phyloP scores from a whole-genome alignment of 2,329 filamentous ascomycete genomes.

The Rutstroemia sp. region DNA sequence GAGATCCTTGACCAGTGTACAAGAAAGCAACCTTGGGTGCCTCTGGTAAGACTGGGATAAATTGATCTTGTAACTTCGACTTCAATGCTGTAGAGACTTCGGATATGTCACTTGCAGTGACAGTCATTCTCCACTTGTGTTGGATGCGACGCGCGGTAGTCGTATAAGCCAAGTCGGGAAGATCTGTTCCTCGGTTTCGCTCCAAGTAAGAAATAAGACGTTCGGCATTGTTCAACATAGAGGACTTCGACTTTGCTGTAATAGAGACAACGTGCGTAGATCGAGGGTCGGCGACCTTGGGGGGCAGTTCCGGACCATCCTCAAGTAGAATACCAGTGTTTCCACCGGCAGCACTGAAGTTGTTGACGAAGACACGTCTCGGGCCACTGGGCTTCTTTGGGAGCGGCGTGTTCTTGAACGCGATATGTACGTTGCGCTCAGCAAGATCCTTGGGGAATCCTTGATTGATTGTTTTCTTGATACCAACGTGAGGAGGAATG shows the following conservation, averaged over 20 bases:
- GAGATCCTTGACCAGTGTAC: constrained; percentile 11
- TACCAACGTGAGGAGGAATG: constrained; percentile 28
- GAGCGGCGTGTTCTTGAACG: constrained; percentile 15
- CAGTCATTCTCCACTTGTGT: constrained; percentile 48
- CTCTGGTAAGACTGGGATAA: constrained; percentile 6
- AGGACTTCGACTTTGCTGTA: constrained; percentile 37
- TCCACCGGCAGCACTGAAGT: constrained; percentile 37
- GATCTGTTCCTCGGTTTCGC: constrained; percentile 16
- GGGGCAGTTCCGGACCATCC: constrained; percentile 29
- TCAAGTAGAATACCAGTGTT: constrained; percentile 28
- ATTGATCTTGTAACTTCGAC: constrained; percentile 8
- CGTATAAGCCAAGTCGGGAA: constrained; percentile 28
- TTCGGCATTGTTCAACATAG: constrained; percentile 22
- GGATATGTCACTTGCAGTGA: constrained; percentile 30
- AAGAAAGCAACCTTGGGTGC: constrained; percentile 27
- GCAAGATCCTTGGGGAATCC: constrained; percentile 29
- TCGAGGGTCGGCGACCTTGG: constrained; percentile 34
- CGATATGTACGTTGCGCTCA: constrained; percentile 28
- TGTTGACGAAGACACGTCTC: constrained; percentile 32
- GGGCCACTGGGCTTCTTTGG: neutral
- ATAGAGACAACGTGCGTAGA: constrained; percentile 37
- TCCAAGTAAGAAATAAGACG: constrained; percentile 21
- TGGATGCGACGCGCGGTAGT: constrained; percentile 45
- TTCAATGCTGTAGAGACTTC: constrained; percentile 32
- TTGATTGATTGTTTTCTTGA: constrained; percentile 30